These are phyloP conservation scores for Fusarium burgessii DNA, from an alignment of 2,329 filamentous ascomycete genomes.

Conservation along the genomic window DNA sequence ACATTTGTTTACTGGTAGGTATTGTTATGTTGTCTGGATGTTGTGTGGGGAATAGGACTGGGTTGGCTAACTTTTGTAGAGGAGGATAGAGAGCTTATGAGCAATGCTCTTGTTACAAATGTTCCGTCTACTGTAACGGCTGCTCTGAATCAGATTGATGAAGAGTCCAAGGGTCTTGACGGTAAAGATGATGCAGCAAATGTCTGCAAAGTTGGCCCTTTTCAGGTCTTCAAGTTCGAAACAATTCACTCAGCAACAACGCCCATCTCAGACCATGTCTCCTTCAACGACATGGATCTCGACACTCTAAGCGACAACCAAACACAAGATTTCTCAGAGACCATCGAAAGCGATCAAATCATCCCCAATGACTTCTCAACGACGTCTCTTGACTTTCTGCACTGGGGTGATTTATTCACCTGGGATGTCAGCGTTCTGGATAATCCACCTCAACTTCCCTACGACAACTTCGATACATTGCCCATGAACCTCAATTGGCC, in stretches of 20 bases:
- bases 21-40: accelerated
- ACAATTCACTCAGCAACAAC: slow-evolving; percentile 1
- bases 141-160: slow-evolving; percentile 33
- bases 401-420: slow-evolving; percentile 40
- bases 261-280: slow-evolving; percentile 18
- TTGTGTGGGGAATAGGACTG: no score
- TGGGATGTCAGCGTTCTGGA: slow-evolving; percentile 40
- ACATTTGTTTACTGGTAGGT: slow-evolving; percentile 37
- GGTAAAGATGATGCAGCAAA: not conserved
- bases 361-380: slow-evolving; percentile 3
- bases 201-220: slow-evolving; percentile 25
- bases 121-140: slow-evolving; percentile 34
- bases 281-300: slow-evolving; percentile 21
- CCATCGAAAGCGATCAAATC: not conserved
- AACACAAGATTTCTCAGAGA: slow-evolving; percentile 12
- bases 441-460: slow-evolving; percentile 22
- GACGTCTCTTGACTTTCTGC: slow-evolving; percentile 23
- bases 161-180: slow-evolving; percentile 28
- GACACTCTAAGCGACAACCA: slow-evolving; percentile 20
- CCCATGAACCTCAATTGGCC: slow-evolving; percentile 30
- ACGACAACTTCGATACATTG: slow-evolving; percentile 11
- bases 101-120: slow-evolving; percentile 17
- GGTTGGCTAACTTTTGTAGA: not conserved
- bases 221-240: slow-evolving; percentile 38
- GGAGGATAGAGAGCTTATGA: slow-evolving; percentile 34